phyloP scores from a whole-genome alignment of 768 basidiomycete genomes.

The Tubosaeta sp. region DNA sequence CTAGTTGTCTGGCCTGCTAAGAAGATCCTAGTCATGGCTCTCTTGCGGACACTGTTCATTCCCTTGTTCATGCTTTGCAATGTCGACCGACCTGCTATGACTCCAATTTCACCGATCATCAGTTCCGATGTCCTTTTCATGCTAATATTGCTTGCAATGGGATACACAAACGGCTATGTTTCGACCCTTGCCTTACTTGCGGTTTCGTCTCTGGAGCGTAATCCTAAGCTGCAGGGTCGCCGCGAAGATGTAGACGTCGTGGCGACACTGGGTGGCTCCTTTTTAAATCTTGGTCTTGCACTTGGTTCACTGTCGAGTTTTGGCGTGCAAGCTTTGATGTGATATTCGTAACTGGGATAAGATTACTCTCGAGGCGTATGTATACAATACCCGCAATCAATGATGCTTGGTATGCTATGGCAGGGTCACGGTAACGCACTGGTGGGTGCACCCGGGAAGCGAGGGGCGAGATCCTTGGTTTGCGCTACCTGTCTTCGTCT shows the following conservation, averaged over 20 bases:
- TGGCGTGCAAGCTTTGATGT: conserved; percentile 40
- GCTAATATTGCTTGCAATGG: conserved; percentile 66
- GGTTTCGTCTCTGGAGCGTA: conserved; percentile 76
- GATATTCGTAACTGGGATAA: no score
- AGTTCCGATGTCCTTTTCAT: conserved; percentile 76
- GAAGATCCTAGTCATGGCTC: conserved; percentile 57
- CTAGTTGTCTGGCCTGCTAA: conserved; percentile 67
- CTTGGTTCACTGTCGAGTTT: conserved; percentile 80
- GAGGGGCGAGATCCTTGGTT: conserved; percentile 65
- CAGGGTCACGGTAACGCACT: conserved; percentile 17
- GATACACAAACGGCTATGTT: conserved; percentile 78
- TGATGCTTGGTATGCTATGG: neutral
- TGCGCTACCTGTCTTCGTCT: conserved; percentile 63
- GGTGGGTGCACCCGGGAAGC: conserved; percentile 59
- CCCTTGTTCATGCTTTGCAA: conserved; percentile 90
- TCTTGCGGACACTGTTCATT: conserved; percentile 75
- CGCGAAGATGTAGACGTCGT: conserved; percentile 81
- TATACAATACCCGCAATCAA: neutral
- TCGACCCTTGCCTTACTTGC: conserved; percentile 78
- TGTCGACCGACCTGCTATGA: conserved; percentile 45
- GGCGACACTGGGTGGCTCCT: conserved; percentile 78
- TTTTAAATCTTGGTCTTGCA: conserved; percentile 69
- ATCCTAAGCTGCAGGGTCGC: conserved; percentile 62
- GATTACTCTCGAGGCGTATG: no score
- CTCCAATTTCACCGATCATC: conserved; percentile 43